Percentiles rank a stretch among this genome's conserved stretches.
phyloP scores from a whole-genome alignment of 2,329 filamentous ascomycete genomes.

The Scleromitrula shiraiana region DNA sequence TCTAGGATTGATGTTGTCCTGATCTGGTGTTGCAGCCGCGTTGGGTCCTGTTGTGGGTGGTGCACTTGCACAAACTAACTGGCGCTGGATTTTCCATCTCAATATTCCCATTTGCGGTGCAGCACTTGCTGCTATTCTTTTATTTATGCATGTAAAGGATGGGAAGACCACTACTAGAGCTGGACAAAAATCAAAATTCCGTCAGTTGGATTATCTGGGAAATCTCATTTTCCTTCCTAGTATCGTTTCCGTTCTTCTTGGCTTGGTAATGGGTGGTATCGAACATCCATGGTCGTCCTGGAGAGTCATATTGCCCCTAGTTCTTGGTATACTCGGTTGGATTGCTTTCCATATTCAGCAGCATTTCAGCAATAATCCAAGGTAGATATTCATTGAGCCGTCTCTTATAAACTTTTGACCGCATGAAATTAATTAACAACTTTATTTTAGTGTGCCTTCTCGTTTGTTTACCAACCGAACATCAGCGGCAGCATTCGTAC shows the following conservation, averaged over 20 bases:
- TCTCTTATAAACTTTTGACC: background rate
- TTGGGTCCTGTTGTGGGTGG: conserved; percentile 13
- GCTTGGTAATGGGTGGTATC: conserved; percentile 54
- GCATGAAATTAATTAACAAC: background rate
- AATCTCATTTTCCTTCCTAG: conserved; percentile 50
- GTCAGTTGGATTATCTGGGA: conserved; percentile 53
- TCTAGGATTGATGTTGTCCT: conserved; percentile 27
- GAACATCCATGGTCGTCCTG: conserved; percentile 55
- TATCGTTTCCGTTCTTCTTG: conserved; percentile 50
- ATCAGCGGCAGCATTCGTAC: conserved; percentile 24
- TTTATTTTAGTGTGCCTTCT: conserved; percentile 2
- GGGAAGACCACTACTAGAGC: background rate
- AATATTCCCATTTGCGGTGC: conserved; percentile 12
- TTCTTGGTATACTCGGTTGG: conserved; percentile 44
- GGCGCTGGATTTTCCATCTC: conserved; percentile 12
- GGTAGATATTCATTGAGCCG: conserved; percentile 1
- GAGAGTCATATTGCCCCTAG: conserved; percentile 50
- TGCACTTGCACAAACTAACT: conserved; percentile 16
- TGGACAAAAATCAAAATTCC: conserved; percentile 26
- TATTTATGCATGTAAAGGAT: conserved; percentile 9
- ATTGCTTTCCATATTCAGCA: conserved; percentile 35
- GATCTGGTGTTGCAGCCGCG: conserved; percentile 14
- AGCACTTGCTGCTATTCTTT: conserved; percentile 2
- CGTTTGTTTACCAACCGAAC: conserved; percentile 13
- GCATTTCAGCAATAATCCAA: background rate